Evolutionary conservation across 352 stramenopile species (phyloP), one percentile per base, ranked within the genome.

Genomic region (Blastocystis sp.): DNA sequence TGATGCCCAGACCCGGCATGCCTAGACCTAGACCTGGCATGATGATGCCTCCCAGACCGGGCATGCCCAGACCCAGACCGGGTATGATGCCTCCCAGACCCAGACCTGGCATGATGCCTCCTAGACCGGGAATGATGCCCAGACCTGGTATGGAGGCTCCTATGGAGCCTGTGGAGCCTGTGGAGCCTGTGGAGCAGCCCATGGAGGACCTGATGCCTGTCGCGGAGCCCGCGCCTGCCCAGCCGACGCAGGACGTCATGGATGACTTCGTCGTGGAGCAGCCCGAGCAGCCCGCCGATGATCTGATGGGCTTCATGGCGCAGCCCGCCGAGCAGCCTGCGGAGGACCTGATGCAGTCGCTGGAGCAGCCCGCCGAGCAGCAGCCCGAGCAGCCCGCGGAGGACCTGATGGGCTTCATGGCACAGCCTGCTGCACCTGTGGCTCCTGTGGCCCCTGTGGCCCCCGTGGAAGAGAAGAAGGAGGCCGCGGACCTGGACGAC

Each of bases 11-110:
- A 4, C 74, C 74, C 38, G 74, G 52, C n/a, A 84, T 84, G 74
- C 64, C 54, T 66, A 28, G 54, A 14, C 74, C 74, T 40, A 54
- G 74, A 43, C 74, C 74, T 48, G 74, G 74, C 9, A 84, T 84
- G 74, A 21, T 19, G 64, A 24, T 14, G 6, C 48, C 28, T 48
- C 74, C 74, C 69, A n/a, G 74, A 28, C 74, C 74, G 54, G 69
- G 43, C 21, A 34, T 43, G n/a, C 43, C 69, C 6, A 52, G 74
- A 38, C 74, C 69, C 6, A 54, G 74, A 48, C 74, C 74, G 1
- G 74, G 74, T 59, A 84, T 84, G 74, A 74, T 74, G 64, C 64
- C 64, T 43, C 61, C 61, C 34, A 43, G 64, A 54, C 64, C 64
- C 28, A 28, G 74, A 69, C 74, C 74, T 54, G 45, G 74, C 14